Evolutionary conservation across 495 filamentous ascomycete genomes (phyloP).

Genomic region (Penicillium paradoxum): DNA sequence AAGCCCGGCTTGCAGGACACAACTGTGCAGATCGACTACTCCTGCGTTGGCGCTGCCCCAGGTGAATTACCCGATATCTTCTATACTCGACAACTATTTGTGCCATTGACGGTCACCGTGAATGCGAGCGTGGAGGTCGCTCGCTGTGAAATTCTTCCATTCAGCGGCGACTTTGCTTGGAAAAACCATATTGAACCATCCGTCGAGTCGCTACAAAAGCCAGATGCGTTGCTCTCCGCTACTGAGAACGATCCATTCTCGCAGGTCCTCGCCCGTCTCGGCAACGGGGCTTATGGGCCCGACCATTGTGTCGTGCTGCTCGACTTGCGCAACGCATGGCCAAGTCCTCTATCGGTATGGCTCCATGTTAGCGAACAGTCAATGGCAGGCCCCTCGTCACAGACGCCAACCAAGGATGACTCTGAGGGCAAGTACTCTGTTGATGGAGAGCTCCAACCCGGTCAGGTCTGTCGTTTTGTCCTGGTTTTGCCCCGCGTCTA

Average conservation of each 20-base stretch:
- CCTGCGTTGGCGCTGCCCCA: conserved; percentile 57
- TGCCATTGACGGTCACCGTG: conserved; percentile 83
- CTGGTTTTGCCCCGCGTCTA: conserved; percentile 73
- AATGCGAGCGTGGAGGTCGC: conserved; percentile 81
- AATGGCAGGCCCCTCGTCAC: background rate
- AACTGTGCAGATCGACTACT: conserved; percentile 80
- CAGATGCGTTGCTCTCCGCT: conserved; percentile 13
- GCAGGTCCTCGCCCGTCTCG: conserved; percentile 38
- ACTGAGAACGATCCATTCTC: conserved; percentile 33
- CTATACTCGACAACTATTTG: conserved; percentile 75
- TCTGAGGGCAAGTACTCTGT: conserved; percentile 38
- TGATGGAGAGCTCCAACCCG: conserved; percentile 64
- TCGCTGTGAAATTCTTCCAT: conserved; percentile 71
- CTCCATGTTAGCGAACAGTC: conserved; percentile 47
- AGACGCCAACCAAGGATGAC: conserved; percentile 7
- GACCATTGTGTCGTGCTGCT: conserved; percentile 76
- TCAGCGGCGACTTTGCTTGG: conserved; percentile 55
- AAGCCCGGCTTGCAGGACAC: conserved; percentile 80
- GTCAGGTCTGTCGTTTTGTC: conserved; percentile 71
- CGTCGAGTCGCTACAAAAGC: conserved; percentile 4
- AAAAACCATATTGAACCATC: conserved; percentile 31
- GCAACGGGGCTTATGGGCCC: conserved; percentile 39
- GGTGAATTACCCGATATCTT: conserved; percentile 65
- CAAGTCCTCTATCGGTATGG: conserved; percentile 58
- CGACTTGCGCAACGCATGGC: conserved; percentile 86